Evolutionary conservation across 345 rosid genomes (phyloP), one percentile per base, ranked within the genome.

Genomic region (Rhodomyrtus tomentosa): DNA sequence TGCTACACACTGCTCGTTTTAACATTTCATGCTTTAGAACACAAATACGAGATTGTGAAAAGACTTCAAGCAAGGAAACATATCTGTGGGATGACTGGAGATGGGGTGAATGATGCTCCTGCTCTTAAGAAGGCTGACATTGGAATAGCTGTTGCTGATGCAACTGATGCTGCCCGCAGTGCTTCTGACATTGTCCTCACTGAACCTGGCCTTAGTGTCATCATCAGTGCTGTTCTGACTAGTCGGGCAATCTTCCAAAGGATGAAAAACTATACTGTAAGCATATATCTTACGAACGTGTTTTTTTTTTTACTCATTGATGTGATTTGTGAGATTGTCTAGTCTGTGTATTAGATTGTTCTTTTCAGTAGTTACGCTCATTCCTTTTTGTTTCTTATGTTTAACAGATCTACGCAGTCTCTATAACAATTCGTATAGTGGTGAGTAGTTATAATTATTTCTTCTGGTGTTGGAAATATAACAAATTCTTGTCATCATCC

Each of bases 71-170:
- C 96, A 10, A 95, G 96, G 92, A 97, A 95, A 84, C 99, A 97
- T 87, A 94, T 97, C 14, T 97, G 99, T 88, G 99, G 99, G 50
- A 95, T 97, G 99, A 97, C 99, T 36, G 99, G 99, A 76, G 99
- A 97, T 90, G 99, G 99, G 88, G 99, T 97, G 58, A 97, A 97
- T 76, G 99, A 97, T 89, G 99, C 99, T 21, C 99, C 99, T 87
- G 99, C 99, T 88, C 95, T 97, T 83, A 97, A 97, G 92, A 97
- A 95, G 87, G 99, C 99, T 85, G 99, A 97, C 88, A 97, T 97
- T 86, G 99, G 99, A 68, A 97, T 97, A 85, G 99, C 99, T 58
- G 99, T 97, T 59, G 99, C 99, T 80, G 99, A 97, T 93, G 99
- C 99, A 81, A 97, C 98, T 90, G 99, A 97, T 32, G 99, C 99